Base-by-base conservation (phyloP, 768 basidiomycete genomes). In the Daedalea quercina region DNA sequence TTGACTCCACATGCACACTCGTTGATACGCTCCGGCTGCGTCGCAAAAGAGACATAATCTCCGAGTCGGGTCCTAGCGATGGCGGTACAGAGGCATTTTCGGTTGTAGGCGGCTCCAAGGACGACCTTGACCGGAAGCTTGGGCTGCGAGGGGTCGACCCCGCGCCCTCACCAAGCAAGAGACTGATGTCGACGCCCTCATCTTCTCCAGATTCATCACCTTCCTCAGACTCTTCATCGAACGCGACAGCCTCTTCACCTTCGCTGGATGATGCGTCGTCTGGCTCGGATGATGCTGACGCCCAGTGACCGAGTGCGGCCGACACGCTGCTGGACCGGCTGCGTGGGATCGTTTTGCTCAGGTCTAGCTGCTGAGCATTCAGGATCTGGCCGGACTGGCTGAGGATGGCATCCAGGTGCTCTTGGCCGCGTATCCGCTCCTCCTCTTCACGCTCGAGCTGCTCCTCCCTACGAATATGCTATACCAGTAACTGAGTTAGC, bases 371-470 rank as follows among this genome's bases (percentile, higher is more conserved):
- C 62, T 95, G 94, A 1, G 90, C 87, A 61, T 88, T 85, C 54
- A 96, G 70, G 52, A 95, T 82, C 45, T 87, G 84, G 0, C 89
- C 89, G 33, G 91, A 94, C 61, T 94, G 87, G 67, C 92, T 82
- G 44, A 97, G 73, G 57, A 97, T 90, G 3, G 87, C 90, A 65
- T 94, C 89, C 20, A 97, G 76, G 68, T 96, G 94, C 57, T 85
- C 82, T 55, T 86, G 86, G 0, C 94, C 91, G 4, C 84, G 75
- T 28, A 81, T 76, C 57, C 82, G 76, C 66, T 94, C 88, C 67
- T 96, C 93, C 17, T 76, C 85, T 63, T 89, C 87, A 12, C 74
- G 70, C 48, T 73, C 75, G 40, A 78, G 70, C 33, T 85, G 73
- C 55, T 82, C 76, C 60, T 84, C 78, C 54, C 89, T 84, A 3